phyloP scores from a whole-genome alignment of 768 basidiomycete genomes.

The Leucocoprinus sp. region DNA sequence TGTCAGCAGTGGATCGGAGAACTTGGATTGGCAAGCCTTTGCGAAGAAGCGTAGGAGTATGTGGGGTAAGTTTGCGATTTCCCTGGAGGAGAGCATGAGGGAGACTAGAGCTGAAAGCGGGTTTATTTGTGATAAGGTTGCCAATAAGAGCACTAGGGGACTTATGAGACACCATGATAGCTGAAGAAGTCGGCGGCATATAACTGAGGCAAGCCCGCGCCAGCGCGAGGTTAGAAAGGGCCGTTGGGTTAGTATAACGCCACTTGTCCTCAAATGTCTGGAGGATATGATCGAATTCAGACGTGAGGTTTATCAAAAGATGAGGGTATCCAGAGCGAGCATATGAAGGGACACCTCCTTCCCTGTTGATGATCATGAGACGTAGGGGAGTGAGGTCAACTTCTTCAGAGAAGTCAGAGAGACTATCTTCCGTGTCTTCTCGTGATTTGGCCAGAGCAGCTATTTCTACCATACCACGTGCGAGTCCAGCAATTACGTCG shows the following conservation, averaged over 20 bases:
- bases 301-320: slow-evolving; percentile 87
- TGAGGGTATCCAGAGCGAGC: slow-evolving; percentile 93
- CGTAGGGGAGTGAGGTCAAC: slow-evolving; percentile 88
- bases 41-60: slow-evolving; percentile 90
- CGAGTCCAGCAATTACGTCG: slow-evolving; percentile 81
- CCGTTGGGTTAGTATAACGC: slow-evolving; percentile 71
- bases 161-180: slow-evolving; percentile 95
- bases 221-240: slow-evolving; percentile 78
- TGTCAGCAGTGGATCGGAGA: slow-evolving; percentile 54
- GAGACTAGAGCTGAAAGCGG: slow-evolving; percentile 89
- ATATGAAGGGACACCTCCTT: slow-evolving; percentile 96
- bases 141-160: slow-evolving; percentile 92
- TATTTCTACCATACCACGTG: slow-evolving; percentile 73
- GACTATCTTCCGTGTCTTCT: slow-evolving; percentile 25
- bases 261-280: slow-evolving; percentile 78
- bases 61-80: slow-evolving; percentile 74
- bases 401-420: slow-evolving; percentile 36
- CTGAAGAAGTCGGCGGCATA: slow-evolving; percentile 92
- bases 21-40: slow-evolving; percentile 85
- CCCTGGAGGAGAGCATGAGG: slow-evolving; percentile 89
- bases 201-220: slow-evolving; percentile 81
- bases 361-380: slow-evolving; percentile 94
- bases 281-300: slow-evolving; percentile 79
- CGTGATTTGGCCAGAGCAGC: slow-evolving; percentile 24
- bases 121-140: slow-evolving; percentile 97